Percentiles rank a stretch among this genome's conserved stretches.
These are phyloP conservation scores for Fraxinus paxiana DNA, from an alignment of 305 asterid species.

Conservation along the genomic window DNA sequence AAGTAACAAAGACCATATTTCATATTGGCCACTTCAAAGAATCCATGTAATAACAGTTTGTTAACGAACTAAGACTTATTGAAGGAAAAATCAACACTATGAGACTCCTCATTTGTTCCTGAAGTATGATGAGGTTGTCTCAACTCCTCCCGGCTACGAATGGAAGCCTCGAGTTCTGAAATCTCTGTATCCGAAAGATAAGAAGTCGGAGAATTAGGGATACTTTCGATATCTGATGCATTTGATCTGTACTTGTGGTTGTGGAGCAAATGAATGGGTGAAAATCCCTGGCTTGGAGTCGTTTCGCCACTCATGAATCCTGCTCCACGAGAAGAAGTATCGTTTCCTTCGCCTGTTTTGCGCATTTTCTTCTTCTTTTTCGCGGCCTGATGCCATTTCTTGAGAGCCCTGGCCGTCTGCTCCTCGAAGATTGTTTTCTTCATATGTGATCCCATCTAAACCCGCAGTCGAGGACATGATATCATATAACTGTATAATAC, in stretches of 20 bases:
- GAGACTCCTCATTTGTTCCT: conserved; percentile 2
- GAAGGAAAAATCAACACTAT: conserved; percentile 37
- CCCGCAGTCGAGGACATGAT: neutral
- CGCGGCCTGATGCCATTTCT: conserved; percentile 60
- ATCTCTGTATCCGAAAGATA: conserved; percentile 40
- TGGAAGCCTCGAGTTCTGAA: conserved; percentile 36
- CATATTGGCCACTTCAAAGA: neutral
- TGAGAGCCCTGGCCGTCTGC: conserved; percentile 59
- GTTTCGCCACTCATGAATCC: conserved; percentile 31
- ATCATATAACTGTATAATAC: neutral
- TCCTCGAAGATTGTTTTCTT: conserved; percentile 64
- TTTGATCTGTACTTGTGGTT: conserved; percentile 32
- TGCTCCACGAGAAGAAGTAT: neutral
- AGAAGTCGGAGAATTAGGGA: conserved; percentile 34
- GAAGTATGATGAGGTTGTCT: neutral
- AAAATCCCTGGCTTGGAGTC: conserved; percentile 38
- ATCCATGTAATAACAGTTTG: neutral
- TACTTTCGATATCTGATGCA: conserved; percentile 27
- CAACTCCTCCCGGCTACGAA: neutral
- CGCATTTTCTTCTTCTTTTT: conserved; percentile 43
- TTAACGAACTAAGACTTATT: conserved; percentile 8
- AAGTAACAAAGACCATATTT: neutral
- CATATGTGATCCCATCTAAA: conserved; percentile 65
- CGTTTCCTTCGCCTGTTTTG: conserved; percentile 7
- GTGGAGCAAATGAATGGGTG: conserved; percentile 62